Evolutionary conservation across 2,329 filamentous ascomycete species (phyloP).

Genomic region (Verticillium longisporum): DNA sequence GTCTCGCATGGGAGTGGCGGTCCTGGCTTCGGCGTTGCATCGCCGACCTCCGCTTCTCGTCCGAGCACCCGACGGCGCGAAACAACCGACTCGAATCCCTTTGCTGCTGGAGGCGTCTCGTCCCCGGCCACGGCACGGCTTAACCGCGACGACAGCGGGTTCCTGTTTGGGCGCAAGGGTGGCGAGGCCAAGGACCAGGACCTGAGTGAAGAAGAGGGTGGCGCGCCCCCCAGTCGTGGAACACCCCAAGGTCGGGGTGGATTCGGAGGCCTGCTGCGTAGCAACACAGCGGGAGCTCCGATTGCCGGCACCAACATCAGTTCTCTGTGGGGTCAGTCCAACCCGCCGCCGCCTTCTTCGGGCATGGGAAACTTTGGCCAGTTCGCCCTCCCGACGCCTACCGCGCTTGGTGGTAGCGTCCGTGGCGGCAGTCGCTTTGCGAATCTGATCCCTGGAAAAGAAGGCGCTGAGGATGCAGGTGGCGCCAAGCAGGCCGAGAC

Average conservation of each 20-base stretch:
- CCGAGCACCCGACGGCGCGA: conserved; percentile 77
- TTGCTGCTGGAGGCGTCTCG: conserved; percentile 40
- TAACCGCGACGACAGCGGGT: conserved; percentile 53
- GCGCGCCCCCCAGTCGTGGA: conserved; percentile 18
- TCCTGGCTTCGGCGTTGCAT: conserved; percentile 61
- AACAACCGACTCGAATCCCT: conserved; percentile 64
- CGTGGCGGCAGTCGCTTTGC: conserved; percentile 80
- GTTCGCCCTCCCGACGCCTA: conserved; percentile 63
- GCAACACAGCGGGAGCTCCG: conserved; percentile 40
- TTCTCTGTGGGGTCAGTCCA: conserved; percentile 35
- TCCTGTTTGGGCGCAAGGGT: conserved; percentile 50
- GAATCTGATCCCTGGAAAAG: conserved; percentile 68
- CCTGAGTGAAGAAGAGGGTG: conserved; percentile 36
- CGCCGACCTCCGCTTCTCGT: conserved; percentile 64
- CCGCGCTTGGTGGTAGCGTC: conserved; percentile 51
- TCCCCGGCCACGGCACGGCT: conserved; percentile 60
- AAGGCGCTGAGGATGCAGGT: conserved; percentile 59
- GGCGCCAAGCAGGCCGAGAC: conserved; percentile 42
- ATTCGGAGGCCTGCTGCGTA: conserved; percentile 44
- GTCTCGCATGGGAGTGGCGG: conserved; percentile 63
- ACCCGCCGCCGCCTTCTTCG: conserved; percentile 13
- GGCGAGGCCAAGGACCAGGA: conserved; percentile 42
- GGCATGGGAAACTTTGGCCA: conserved; percentile 81
- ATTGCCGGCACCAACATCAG: conserved; percentile 24
- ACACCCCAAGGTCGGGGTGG: conserved; percentile 22